Evolutionary conservation across 2,329 filamentous ascomycete genomes (phyloP).

Genomic region (Aspergillus fumigatus): DNA sequence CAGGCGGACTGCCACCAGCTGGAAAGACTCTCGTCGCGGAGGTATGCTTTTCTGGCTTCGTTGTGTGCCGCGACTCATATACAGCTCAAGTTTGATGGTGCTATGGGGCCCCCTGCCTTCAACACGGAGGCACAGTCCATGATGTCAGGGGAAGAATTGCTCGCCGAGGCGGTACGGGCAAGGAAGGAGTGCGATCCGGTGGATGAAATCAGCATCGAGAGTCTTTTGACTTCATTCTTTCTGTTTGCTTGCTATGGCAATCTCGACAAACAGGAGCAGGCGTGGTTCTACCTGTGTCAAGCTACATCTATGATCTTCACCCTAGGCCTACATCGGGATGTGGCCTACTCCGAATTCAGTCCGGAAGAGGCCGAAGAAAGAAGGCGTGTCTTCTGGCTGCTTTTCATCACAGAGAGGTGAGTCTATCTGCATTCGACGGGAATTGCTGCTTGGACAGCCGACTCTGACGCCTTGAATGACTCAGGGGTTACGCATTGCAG

Average conservation of each 20-base stretch:
- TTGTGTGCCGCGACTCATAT: slow-evolving; percentile 43
- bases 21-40: slow-evolving; percentile 43
- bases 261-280: slow-evolving; percentile 67
- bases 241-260: slow-evolving; percentile 69
- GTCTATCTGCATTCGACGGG: slow-evolving; percentile 4
- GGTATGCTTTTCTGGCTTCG: slow-evolving; percentile 40
- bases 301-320: slow-evolving; percentile 61
- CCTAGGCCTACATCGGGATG: slow-evolving; percentile 41
- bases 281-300: slow-evolving; percentile 76
- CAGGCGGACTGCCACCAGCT: slow-evolving; percentile 46
- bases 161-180: slow-evolving; percentile 58
- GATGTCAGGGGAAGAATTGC: slow-evolving; percentile 60
- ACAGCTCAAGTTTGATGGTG: slow-evolving; percentile 39
- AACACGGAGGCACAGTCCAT: slow-evolving; percentile 55
- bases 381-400: slow-evolving; percentile 67
- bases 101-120: slow-evolving; percentile 23
- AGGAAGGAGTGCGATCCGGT: slow-evolving; percentile 38
- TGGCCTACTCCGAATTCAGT: slow-evolving; percentile 45
- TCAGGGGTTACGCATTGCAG: slow-evolving; percentile 66
- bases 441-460: background rate
- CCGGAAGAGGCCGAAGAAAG: slow-evolving; percentile 58
- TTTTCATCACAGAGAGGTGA: slow-evolving; percentile 67
- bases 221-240: slow-evolving; percentile 68
- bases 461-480: background rate
- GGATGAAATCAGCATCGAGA: slow-evolving; percentile 38